Evolutionary conservation across 306 rosid species (phyloP), one percentile per base, ranked within the genome.

Genomic region (Lathyrus aphaca): DNA sequence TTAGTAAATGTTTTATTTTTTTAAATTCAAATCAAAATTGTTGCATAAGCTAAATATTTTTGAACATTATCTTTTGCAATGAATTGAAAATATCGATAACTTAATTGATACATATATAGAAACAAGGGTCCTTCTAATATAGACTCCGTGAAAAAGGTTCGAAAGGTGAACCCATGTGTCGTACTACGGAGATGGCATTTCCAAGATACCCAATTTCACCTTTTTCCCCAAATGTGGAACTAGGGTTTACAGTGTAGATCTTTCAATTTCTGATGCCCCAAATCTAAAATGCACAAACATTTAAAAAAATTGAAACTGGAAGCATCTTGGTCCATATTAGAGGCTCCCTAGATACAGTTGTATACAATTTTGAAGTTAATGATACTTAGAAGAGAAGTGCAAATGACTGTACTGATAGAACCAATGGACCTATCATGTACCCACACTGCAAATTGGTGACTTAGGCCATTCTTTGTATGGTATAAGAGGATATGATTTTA

Each of bases 121-220:
- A 57, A 53, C 32, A 21, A 25, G 62, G 39, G 62, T 56, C 11
- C 62, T 38, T 55, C 17, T 27, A 27, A 56, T 56, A 56, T 27
- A 29, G 19, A 25, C 62, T 27, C 9, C 2, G 14, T 27, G 10
- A 56, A 27, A 56, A 29, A 18, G 10, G 39, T 27, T 21, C 10
- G 7, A 27, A 27, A 56, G 39, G 17, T 13, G 62, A 56, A 53
- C 32, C 10, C 59, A 27, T 27, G 38, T 27, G 17, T 54, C 19
- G 4, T 15, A 56, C 62, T 17, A 56, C 4, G 10, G 62, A 56
- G 39, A 29, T 56, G 18, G 62, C 62, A 27, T 27, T 56, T 56
- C 39, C 16, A 27, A 27, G 62, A 27, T 27, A 56, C 32, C 39
- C 62, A 27, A 56, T 14, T 27, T 27, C 62, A 56, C 30, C 15